Conservation (phyloP, 257 asterid genomes). For the Echium plantagineum region DNA sequence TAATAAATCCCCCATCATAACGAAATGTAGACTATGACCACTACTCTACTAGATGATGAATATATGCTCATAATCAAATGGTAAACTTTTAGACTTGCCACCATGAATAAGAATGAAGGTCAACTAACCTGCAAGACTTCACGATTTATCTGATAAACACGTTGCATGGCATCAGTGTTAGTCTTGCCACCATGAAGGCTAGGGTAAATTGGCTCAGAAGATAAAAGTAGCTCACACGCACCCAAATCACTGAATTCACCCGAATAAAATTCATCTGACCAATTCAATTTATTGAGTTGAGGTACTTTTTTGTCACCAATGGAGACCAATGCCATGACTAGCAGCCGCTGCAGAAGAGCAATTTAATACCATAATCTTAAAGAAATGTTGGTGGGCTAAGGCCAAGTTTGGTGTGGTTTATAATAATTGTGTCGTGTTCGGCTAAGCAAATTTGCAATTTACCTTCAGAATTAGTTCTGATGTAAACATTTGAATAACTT, state of each 20-base stretch:
- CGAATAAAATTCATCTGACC: conserved; percentile 59
- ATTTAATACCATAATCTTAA: not conserved
- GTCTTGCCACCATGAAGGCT: conserved; percentile 20
- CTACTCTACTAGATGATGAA: not conserved
- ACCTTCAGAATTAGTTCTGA: conserved; percentile 65
- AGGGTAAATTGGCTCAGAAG: conserved; percentile 31
- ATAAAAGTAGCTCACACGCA: conserved; percentile 31
- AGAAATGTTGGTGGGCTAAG: too few species aligned
- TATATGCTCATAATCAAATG: conserved; percentile 2
- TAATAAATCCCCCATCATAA: too few species aligned
- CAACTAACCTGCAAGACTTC: conserved; percentile 47
- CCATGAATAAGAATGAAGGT: conserved; percentile 1
- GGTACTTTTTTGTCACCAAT: conserved; percentile 25
- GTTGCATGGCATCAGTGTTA: conserved; percentile 17
- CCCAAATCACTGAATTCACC: conserved; percentile 57
- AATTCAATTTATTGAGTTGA: conserved; percentile 23
- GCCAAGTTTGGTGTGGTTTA: too few species aligned
- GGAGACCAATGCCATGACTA: conserved; percentile 59
- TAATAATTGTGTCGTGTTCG: not conserved
- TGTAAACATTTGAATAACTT: conserved; percentile 55
- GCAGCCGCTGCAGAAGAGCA: conserved; percentile 55
- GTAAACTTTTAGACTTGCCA: conserved; percentile 3
- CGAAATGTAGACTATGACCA: not conserved
- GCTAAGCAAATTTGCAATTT: conserved; percentile 13
- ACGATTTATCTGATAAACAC: conserved; percentile 26